Conservation (phyloP, 2,329 filamentous ascomycete species). For the Trichoderma arundinaceum region DNA sequence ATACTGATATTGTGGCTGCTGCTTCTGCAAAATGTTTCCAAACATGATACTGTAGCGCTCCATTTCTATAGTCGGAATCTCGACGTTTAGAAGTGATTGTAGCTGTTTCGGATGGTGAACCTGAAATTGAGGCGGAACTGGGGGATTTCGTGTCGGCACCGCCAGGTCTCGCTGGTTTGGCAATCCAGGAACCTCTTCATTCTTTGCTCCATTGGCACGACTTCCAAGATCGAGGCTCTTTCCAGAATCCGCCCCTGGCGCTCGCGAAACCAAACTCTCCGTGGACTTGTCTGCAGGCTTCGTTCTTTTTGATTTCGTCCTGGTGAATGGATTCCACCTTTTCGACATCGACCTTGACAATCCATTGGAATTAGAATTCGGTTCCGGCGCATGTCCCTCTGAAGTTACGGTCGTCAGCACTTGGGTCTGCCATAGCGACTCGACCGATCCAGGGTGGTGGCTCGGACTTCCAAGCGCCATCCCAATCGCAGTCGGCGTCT, state of each 20-base stretch:
- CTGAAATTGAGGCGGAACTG: constrained; percentile 7
- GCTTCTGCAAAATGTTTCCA: constrained; percentile 67
- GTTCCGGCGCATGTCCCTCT: constrained; percentile 31
- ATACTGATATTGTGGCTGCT: constrained; percentile 30
- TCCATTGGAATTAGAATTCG: constrained; percentile 35
- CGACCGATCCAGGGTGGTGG: constrained; percentile 43
- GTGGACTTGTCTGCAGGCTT: constrained; percentile 23
- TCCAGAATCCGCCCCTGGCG: not conserved
- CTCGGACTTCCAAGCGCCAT: constrained; percentile 76
- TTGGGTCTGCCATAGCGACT: constrained; percentile 41
- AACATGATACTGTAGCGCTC: constrained; percentile 98
- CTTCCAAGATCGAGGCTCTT: constrained; percentile 12
- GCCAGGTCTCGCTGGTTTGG: constrained; percentile 1
- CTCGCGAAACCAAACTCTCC: not conserved
- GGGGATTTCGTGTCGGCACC: constrained; percentile 9
- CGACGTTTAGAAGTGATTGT: constrained; percentile 66
- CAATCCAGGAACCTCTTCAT: not conserved
- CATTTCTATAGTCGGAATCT: constrained; percentile 80
- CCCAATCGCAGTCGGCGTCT: constrained; percentile 61
- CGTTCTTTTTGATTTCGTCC: constrained; percentile 46
- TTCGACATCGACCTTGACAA: constrained; percentile 54
- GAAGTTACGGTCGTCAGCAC: constrained; percentile 38
- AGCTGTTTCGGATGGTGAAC: not conserved
- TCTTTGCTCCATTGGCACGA: not conserved
- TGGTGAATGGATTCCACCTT: constrained; percentile 65